Evolutionary conservation across 1,284 basidiomycete species (phyloP), one percentile per base, ranked within the genome.

Genomic region (Cystobasidiaceae sp.): DNA sequence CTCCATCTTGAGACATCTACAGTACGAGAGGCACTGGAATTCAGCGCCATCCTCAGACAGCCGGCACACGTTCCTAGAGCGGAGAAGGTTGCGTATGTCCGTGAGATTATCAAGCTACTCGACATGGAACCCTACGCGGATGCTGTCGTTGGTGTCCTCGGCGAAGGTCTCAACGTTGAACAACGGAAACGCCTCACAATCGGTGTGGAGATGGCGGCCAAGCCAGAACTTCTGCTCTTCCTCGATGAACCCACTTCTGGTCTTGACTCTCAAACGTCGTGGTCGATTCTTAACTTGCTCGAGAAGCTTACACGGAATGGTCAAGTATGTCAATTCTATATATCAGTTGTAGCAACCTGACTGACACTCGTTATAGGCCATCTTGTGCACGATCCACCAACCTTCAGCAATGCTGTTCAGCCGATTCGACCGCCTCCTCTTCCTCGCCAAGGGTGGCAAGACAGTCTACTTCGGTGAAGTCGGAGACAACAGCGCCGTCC

Each of bases 41-140:
- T 93, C 78, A 89, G 87, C 8, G 91, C 91, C 0, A 81, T 85
- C 68, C 79, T 94, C 4, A 85, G 91, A 30, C 91, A 93, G 73
- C 87, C 89, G 2, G 77, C 80, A 6, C 79, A 80, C 6, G 84
- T 91, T 3, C 79, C 88, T 0, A 76, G 80, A 21, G 77, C 77
- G 1, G 90, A 93, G 76, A 93, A 93, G 75, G 82, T 86, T 73
- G 84, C 82, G 44, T 92, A 90, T 71, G 89, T 88, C 60, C 88
- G 92, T 66, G 85, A 84, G 73, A 86, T 88, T 58, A 78, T 93
- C 68, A 83, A 82, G 73, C 85, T 92, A 80, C 86, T 90, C 71
- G 90, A 89, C 19, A 79, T 93, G 69, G 83, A 85, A 45, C 79
- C 77, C 0, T 84, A 85, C 69, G 86, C 82, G 4, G 85, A 93